Percentiles rank a stretch among this genome's conserved stretches.
phyloP scores from a whole-genome alignment of 768 basidiomycete species.

The Psilocybe cyanescens region DNA sequence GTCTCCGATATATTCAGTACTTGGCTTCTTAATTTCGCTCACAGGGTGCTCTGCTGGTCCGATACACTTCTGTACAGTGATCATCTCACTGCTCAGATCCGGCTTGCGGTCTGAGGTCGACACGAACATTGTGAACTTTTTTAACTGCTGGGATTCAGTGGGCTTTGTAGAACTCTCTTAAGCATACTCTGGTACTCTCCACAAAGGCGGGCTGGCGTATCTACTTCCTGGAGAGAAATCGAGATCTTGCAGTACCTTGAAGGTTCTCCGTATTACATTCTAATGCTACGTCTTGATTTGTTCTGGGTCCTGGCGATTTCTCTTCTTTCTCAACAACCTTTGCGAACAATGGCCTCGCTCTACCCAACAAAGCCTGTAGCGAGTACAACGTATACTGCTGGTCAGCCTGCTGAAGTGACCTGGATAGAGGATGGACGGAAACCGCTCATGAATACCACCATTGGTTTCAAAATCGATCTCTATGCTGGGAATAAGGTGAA shows the following conservation, averaged over 20 bases:
- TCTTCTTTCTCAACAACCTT: background rate
- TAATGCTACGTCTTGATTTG: background rate
- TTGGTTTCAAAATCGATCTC: slow-evolving; percentile 48
- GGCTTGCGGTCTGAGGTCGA: too few species aligned
- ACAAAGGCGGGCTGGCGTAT: background rate
- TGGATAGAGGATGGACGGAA: slow-evolving; percentile 54
- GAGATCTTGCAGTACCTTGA: background rate
- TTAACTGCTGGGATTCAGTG: too few species aligned
- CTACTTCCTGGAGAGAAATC: background rate
- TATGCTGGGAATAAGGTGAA: slow-evolving; percentile 47
- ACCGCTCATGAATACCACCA: slow-evolving; percentile 47
- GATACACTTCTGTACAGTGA: too few species aligned
- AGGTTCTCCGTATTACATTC: too few species aligned
- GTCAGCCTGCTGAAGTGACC: slow-evolving; percentile 40
- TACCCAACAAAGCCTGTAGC: slow-evolving; percentile 56
- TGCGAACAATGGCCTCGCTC: slow-evolving; percentile 35
- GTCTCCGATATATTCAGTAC: too few species aligned
- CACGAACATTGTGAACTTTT: too few species aligned
- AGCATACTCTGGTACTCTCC: background rate
- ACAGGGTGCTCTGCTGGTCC: too few species aligned
- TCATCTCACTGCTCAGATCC: too few species aligned
- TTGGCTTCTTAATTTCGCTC: too few species aligned
- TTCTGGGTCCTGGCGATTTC: background rate
- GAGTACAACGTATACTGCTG: slow-evolving; percentile 47
- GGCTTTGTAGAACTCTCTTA: background rate